Evolutionary conservation across 192 early-diverging fungal species (phyloP).

Genomic region (Linnemannia zychae): DNA sequence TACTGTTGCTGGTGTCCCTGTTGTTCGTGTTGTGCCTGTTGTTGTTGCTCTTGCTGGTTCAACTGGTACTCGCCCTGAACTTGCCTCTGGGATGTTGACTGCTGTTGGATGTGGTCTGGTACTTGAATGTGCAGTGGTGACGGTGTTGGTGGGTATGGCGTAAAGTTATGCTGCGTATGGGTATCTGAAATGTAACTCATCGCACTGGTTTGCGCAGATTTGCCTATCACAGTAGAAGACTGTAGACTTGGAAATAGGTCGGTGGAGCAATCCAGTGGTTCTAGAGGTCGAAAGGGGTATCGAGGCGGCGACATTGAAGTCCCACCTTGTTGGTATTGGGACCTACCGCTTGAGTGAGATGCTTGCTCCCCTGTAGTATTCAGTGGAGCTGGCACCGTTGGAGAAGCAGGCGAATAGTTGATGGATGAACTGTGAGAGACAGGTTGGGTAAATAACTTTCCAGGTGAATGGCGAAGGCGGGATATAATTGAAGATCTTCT

Average conservation of each 20-base stretch:
- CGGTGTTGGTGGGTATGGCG: background rate
- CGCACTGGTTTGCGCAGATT: background rate
- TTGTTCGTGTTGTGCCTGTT: background rate
- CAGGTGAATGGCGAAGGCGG: constrained; percentile 10
- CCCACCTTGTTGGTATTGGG: background rate
- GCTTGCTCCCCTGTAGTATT: background rate
- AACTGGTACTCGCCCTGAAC: no score
- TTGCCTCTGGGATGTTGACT: background rate
- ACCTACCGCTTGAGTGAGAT: no score
- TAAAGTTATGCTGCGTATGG: background rate
- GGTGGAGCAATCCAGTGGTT: constrained; percentile 34
- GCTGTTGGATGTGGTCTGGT: background rate
- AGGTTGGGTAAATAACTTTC: constrained; percentile 17
- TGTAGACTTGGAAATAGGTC: constrained; percentile 29
- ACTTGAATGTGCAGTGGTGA: background rate
- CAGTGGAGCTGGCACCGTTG: background rate
- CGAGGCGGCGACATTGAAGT: background rate
- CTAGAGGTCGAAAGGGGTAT: constrained; percentile 5
- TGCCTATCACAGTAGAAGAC: background rate
- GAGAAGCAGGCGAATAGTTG: background rate
- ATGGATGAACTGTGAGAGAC: constrained; percentile 5
- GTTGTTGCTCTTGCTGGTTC: background rate
- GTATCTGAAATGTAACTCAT: background rate
- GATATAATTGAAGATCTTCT: constrained; percentile 2
- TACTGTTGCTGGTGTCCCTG: background rate